Base-by-base conservation (phyloP, 2,329 filamentous ascomycete genomes). In the Fusarium ambrosium region DNA sequence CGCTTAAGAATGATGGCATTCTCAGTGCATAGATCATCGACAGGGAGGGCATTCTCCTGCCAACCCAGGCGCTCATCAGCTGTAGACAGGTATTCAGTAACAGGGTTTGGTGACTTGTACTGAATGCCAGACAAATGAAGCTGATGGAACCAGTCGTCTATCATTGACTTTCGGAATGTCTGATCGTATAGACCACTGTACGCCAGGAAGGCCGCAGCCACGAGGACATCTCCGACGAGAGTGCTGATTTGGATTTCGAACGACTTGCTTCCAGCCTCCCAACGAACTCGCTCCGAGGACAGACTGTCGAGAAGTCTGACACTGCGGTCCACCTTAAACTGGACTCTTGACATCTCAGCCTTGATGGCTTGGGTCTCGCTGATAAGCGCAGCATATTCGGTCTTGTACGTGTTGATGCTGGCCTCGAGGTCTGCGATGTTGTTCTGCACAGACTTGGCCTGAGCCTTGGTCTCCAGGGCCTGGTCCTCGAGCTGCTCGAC, bases 201-300 rank as follows among this genome's bases (percentile, higher is more conserved):
- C 16, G 97, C 97, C 73, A 99, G 88, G 89, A 98, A 98, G 10
- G 96, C 97, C 6, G 97, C 95, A n/a, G 97, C 97, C 61, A 98
- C 93, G 70, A 99, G 89, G 60, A 98, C 96, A 81, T 99, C 97
- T 71, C 97, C 97, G 41, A 99, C 94, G 62, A 99, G 91, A 3
- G 97, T 99, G 83, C 94, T 94, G 81, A 99, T 98, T 82, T 99
- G 97, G 3, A 95, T 97, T 83, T 98, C 96, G 82, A 99, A 99
- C 0, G 96, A 98, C 85, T 93, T 97, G 89, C 97, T 99, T 77
- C 95, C 95, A 80, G 96, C 94, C 81, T 99, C 97, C 97, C 97
- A 99, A 80, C 97, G 92, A 43, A 90, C 91, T 83, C 96, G 91
- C 86, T 99, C 97, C 6, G 96, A 98, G 10, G 97, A 97, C 76